A percentile compares a stretch with the other conserved stretches of the same genome.
Evolutionary conservation across 768 basidiomycete species (phyloP).

Genomic region (Tephrocybe sp.): DNA sequence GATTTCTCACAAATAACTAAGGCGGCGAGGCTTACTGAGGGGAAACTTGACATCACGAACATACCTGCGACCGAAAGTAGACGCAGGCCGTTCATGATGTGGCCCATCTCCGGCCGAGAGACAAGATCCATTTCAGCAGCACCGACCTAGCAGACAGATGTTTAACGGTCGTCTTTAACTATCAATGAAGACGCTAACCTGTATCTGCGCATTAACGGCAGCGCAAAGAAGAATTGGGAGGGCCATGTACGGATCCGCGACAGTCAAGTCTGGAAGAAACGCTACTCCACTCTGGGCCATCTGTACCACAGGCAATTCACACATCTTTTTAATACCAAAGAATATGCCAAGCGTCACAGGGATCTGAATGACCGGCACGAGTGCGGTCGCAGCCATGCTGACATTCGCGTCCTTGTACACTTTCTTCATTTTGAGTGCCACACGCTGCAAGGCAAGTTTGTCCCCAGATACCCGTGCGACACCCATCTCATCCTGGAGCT

Average conservation of each 20-base stretch:
- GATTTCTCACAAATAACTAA: not conserved
- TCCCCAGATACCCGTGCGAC: constrained; percentile 32
- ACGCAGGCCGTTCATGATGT: constrained; percentile 67
- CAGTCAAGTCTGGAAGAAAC: constrained; percentile 75
- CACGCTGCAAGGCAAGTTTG: constrained; percentile 47
- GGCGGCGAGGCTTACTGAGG: constrained; percentile 51
- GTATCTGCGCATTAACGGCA: constrained; percentile 68
- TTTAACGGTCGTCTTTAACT: not conserved
- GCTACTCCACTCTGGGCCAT: constrained; percentile 71
- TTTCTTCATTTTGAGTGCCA: constrained; percentile 49
- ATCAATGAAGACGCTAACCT: constrained; percentile 39
- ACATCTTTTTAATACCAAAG: constrained; percentile 74
- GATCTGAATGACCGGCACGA: constrained; percentile 60
- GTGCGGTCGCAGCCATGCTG: constrained; percentile 50
- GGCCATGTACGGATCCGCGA: constrained; percentile 70
- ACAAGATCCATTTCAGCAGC: constrained; percentile 55
- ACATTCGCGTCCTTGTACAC: constrained; percentile 68
- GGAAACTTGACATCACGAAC: constrained; percentile 52
- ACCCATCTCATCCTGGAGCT: constrained; percentile 44
- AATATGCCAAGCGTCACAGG: constrained; percentile 81
- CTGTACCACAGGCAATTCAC: constrained; percentile 68
- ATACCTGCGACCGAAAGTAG: constrained; percentile 49
- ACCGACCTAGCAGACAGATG: constrained; percentile 31
- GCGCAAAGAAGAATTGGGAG: constrained; percentile 59
- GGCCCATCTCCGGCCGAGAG: constrained; percentile 52